Percentiles rank a stretch among this genome's conserved stretches.
Evolutionary conservation across 1,284 basidiomycete genomes (phyloP).

Genomic region (Ustilago esculenta): DNA sequence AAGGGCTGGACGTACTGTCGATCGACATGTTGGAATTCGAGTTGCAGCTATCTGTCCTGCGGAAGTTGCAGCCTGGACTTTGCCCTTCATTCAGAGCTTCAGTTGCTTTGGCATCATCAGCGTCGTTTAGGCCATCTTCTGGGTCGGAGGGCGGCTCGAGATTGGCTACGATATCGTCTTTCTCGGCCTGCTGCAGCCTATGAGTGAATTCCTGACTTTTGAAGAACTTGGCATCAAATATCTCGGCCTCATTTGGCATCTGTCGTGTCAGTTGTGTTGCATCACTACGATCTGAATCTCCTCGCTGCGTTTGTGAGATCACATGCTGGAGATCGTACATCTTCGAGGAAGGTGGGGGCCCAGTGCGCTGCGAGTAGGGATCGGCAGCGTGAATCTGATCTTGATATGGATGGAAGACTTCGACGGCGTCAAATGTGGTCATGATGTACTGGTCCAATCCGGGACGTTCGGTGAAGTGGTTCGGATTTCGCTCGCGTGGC

Average conservation of each 20-base stretch:
- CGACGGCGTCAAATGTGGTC: constrained; percentile 85
- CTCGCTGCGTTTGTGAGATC: constrained; percentile 51
- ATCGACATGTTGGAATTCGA: constrained; percentile 24
- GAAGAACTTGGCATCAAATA: constrained; percentile 64
- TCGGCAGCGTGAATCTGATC: constrained; percentile 40
- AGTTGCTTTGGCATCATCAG: background rate
- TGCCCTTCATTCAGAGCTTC: constrained; percentile 5
- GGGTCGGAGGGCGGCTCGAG: constrained; percentile 28
- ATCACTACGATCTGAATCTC: constrained; percentile 41
- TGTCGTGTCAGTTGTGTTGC: constrained; percentile 39
- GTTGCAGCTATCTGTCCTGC: constrained; percentile 27
- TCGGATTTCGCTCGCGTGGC: constrained; percentile 26
- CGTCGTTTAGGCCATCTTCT: constrained; percentile 18
- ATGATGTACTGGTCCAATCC: constrained; percentile 77
- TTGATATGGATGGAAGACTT: constrained; percentile 55
- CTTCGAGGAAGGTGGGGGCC: constrained; percentile 35
- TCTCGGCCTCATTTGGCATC: constrained; percentile 34
- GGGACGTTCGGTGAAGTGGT: constrained; percentile 46
- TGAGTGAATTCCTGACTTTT: constrained; percentile 62
- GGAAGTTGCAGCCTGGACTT: constrained; percentile 9
- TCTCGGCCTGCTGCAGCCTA: constrained; percentile 51
- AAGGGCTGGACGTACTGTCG: constrained; percentile 23
- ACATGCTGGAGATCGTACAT: constrained; percentile 50
- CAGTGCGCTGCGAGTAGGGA: constrained; percentile 42
- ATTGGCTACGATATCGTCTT: constrained; percentile 35